phyloP scores from a whole-genome alignment of 164 flowering plant species.

The Kalanchoe fedtschenkoi region DNA sequence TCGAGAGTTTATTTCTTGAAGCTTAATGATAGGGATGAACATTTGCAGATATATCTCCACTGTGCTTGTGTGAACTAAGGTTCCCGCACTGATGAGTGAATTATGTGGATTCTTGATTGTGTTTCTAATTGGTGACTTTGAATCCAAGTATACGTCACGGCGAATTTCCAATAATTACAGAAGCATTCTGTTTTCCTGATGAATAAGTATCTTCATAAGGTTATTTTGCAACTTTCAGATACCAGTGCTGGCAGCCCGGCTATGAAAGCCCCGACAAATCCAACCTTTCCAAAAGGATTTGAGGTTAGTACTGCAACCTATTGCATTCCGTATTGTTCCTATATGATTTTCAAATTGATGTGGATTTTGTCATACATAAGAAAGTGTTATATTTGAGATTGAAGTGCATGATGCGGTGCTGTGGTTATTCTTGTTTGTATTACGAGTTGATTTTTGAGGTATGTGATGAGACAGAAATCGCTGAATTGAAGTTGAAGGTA shows the following conservation, averaged over 20 bases:
- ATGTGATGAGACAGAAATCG: conserved; percentile 77
- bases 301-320: conserved; percentile 31
- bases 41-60: no score
- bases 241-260: conserved; percentile 13
- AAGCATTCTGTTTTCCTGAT: neutral
- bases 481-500: conserved; percentile 82
- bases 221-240: conserved; percentile 20
- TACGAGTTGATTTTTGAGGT: conserved; percentile 62
- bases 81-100: no score
- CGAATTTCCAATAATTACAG: neutral
- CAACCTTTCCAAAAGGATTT: conserved; percentile 62
- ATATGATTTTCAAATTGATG: neutral
- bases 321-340: neutral
- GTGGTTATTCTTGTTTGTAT: conserved; percentile 2
- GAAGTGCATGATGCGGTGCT: neutral
- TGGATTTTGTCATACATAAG: no score
- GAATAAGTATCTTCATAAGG: neutral
- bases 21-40: neutral
- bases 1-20: no score
- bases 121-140: neutral
- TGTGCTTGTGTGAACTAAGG: no score
- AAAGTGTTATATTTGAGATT: neutral
- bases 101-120: no score
- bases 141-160: conserved; percentile 10
- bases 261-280: conserved; percentile 20